Percentiles rank a stretch among this genome's conserved stretches.
These are phyloP conservation scores for Athelia sp. DNA, from an alignment of 1,284 basidiomycete species.

Conservation along the genomic window DNA sequence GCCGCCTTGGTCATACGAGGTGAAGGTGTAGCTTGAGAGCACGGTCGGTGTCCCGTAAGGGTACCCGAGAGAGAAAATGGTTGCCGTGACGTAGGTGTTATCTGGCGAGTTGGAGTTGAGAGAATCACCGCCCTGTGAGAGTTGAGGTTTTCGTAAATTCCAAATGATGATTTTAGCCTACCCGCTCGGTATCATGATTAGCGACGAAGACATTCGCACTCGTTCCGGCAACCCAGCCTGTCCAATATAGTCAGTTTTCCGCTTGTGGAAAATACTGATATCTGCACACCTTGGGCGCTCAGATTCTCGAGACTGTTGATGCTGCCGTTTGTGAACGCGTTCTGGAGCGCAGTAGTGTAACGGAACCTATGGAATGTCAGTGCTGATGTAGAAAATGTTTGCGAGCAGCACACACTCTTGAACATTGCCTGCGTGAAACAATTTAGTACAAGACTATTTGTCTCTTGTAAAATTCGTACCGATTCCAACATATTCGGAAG, in stretches of 20 bases:
- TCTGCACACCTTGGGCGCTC: slow-evolving; percentile 43
- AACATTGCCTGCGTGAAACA: slow-evolving; percentile 47
- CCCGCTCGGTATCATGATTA: slow-evolving; percentile 69
- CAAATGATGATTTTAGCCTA: slow-evolving; percentile 19
- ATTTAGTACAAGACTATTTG: background rate
- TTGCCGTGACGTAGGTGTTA: slow-evolving; percentile 58
- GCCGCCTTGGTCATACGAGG: slow-evolving; percentile 46
- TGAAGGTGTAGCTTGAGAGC: slow-evolving; percentile 57
- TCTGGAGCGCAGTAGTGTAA: slow-evolving; percentile 47
- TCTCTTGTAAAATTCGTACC: slow-evolving; percentile 26
- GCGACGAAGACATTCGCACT: slow-evolving; percentile 63
- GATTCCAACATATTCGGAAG: slow-evolving; percentile 48
- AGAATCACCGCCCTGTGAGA: slow-evolving; percentile 41
- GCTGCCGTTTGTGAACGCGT: slow-evolving; percentile 45
- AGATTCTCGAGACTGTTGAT: slow-evolving; percentile 51
- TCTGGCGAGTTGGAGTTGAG: slow-evolving; percentile 56
- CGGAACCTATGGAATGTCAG: slow-evolving; percentile 43
- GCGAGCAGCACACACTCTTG: slow-evolving; percentile 44
- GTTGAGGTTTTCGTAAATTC: background rate
- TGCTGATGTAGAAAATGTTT: background rate
- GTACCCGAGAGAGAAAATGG: slow-evolving; percentile 61
- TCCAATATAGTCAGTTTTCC: background rate
- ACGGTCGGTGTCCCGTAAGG: slow-evolving; percentile 63
- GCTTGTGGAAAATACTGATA: background rate
- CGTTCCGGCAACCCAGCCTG: slow-evolving; percentile 53